These are phyloP conservation scores for Colletotrichum chrysophilum DNA, from an alignment of 2,329 filamentous ascomycete genomes.

Conservation along the genomic window DNA sequence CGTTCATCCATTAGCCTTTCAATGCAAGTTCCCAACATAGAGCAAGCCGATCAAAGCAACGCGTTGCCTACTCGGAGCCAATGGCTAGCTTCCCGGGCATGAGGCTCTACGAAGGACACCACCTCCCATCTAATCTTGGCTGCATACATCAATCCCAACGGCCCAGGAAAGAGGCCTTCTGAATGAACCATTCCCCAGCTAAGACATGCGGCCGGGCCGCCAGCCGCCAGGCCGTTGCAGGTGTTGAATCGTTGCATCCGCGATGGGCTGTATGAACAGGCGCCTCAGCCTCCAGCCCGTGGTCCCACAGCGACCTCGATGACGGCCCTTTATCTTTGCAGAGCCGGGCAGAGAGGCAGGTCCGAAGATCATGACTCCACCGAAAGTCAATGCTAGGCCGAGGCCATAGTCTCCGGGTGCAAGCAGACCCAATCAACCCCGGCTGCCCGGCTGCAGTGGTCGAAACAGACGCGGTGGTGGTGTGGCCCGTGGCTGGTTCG, in stretches of 20 bases:
- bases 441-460: background rate
- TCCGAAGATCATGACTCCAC: background rate
- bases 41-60: background rate
- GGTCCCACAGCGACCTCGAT: background rate
- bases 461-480: conserved; percentile 9
- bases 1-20: background rate
- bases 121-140: background rate
- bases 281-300: conserved; percentile 15
- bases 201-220: conserved; percentile 12
- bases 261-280: conserved; percentile 9
- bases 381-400: background rate
- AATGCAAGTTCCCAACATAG: background rate
- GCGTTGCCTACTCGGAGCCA: background rate
- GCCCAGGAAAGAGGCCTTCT: background rate
- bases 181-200: background rate
- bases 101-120: background rate
- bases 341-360: background rate
- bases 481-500: background rate
- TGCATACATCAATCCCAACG: background rate
- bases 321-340: background rate
- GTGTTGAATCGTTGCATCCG: background rate
- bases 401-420: background rate
- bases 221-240: conserved; percentile 18
- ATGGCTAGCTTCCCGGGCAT: background rate
- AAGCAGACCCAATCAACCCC: conserved; percentile 19